phyloP scores from a whole-genome alignment of 2,329 filamentous ascomycete genomes.

The Chaetomium globosum region DNA sequence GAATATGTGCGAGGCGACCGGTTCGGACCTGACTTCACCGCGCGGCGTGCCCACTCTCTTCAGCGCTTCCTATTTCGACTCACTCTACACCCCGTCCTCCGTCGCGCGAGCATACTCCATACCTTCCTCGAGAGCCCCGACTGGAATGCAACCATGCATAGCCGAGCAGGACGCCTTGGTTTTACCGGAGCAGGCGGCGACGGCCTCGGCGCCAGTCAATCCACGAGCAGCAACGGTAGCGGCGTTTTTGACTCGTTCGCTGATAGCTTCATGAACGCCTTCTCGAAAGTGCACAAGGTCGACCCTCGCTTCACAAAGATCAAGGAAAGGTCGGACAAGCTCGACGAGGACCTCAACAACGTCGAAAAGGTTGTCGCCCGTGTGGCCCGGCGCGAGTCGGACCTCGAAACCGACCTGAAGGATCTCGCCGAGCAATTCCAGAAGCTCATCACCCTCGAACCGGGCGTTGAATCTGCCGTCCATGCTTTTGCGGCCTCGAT shows the following conservation, averaged over 20 bases:
- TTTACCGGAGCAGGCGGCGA: conserved; percentile 45
- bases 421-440: conserved; percentile 95
- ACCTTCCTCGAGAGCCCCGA: conserved; percentile 90
- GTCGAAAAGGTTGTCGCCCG: conserved; percentile 95
- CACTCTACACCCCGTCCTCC: conserved; percentile 83
- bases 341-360: conserved; percentile 88
- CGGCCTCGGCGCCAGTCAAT: conserved; percentile 5
- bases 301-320: conserved; percentile 95
- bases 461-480: conserved; percentile 78
- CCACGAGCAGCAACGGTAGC: conserved; percentile 31
- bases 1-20: conserved; percentile 96
- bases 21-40: conserved; percentile 90
- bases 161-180: conserved; percentile 64
- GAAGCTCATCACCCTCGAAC: conserved; percentile 85
- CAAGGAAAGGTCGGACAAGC: conserved; percentile 85
- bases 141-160: conserved; percentile 95
- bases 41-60: conserved; percentile 83
- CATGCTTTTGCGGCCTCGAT: conserved; percentile 85
- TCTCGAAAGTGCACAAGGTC: conserved; percentile 93
- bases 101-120: conserved; percentile 78
- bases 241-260: conserved; percentile 94
- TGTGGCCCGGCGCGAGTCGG: conserved; percentile 82
- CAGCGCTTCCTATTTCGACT: conserved; percentile 87
- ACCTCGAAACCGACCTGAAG: conserved; percentile 83
- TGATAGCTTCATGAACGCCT: conserved; percentile 95